Percentiles rank a stretch among this genome's conserved stretches.
These are phyloP conservation scores for Metarhizium brunneum DNA, from an alignment of 2,329 filamentous ascomycete genomes.

Conservation along the genomic window DNA sequence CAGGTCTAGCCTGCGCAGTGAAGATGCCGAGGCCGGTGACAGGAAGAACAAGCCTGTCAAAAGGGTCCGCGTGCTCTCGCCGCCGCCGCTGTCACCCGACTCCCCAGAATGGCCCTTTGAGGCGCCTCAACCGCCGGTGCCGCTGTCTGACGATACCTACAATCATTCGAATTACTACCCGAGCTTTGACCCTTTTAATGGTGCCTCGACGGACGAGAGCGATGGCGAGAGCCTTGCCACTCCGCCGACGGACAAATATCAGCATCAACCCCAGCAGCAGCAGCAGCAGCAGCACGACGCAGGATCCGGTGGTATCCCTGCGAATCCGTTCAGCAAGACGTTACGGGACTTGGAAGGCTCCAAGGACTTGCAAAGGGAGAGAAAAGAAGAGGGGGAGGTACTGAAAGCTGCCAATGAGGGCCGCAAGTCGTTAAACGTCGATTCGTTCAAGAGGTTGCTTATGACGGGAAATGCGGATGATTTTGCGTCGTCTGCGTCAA, in stretches of 20 bases:
- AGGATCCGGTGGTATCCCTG: constrained; percentile 8
- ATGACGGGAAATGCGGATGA: constrained; percentile 57
- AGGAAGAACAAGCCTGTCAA: constrained; percentile 46
- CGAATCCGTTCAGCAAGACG: constrained; percentile 45
- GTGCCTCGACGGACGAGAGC: constrained; percentile 18
- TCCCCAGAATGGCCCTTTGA: constrained; percentile 29
- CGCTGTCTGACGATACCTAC: constrained; percentile 13
- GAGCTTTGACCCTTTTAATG: constrained; percentile 22
- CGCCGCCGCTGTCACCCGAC: constrained; percentile 51
- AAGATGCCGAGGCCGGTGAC: constrained; percentile 8
- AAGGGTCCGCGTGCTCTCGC: constrained; percentile 58
- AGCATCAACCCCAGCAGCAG: not conserved
- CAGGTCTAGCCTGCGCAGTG: constrained; percentile 11
- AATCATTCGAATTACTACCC: constrained; percentile 8
- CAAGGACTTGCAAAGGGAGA: constrained; percentile 20
- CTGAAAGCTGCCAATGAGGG: constrained; percentile 22
- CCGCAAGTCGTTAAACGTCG: constrained; percentile 57
- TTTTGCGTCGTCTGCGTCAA: not conserved
- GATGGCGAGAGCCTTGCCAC: constrained; percentile 17
- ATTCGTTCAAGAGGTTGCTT: constrained; percentile 67
- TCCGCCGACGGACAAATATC: constrained; percentile 6
- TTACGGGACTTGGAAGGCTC: constrained; percentile 39
- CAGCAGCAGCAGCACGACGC: not conserved
- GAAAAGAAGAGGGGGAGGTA: constrained; percentile 20
- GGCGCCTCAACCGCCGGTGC: constrained; percentile 19